These are phyloP conservation scores for Breviolum minutum DNA, from an alignment of 73 alveolate genomes.

Conservation along the genomic window DNA sequence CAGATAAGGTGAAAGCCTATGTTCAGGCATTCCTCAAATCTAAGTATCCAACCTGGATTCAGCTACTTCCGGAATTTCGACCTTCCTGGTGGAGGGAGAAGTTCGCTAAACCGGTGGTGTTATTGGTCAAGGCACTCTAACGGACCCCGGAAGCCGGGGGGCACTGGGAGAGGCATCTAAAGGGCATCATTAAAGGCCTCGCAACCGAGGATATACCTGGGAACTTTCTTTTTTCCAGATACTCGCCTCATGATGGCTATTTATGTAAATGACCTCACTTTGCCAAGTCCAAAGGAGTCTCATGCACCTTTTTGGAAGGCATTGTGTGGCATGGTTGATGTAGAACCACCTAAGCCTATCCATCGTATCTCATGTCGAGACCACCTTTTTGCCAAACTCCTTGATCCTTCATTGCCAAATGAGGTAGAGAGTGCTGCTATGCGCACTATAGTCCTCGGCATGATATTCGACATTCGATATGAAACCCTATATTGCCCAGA, in stretches of 20 bases:
- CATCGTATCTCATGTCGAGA: not conserved
- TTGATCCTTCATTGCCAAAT: not conserved
- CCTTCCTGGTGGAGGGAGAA: conserved; percentile 22
- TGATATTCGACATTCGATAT: not conserved
- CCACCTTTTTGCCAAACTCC: not conserved
- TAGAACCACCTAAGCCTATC: conserved; percentile 7
- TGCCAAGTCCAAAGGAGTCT: not conserved
- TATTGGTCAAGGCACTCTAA: not conserved
- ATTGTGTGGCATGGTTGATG: not conserved
- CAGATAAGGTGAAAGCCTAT: no score
- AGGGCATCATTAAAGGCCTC: not conserved
- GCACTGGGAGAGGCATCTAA: no score
- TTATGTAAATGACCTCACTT: not conserved
- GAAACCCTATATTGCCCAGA: not conserved
- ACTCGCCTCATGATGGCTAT: not conserved
- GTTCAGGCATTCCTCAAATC: no score
- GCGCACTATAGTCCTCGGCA: not conserved
- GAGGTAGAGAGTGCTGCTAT: not conserved
- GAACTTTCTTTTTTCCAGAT: not conserved
- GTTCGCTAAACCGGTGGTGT: conserved; percentile 11
- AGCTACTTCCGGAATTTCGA: conserved; percentile 40
- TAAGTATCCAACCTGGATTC: no score
- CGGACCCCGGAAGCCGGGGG: no score
- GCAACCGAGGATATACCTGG: not conserved
- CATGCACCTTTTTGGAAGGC: not conserved